Percentiles rank a stretch among this genome's conserved stretches.
These are phyloP conservation scores for Kwoniella dendrophila DNA, from an alignment of 768 basidiomycete species.

Conservation along the genomic window DNA sequence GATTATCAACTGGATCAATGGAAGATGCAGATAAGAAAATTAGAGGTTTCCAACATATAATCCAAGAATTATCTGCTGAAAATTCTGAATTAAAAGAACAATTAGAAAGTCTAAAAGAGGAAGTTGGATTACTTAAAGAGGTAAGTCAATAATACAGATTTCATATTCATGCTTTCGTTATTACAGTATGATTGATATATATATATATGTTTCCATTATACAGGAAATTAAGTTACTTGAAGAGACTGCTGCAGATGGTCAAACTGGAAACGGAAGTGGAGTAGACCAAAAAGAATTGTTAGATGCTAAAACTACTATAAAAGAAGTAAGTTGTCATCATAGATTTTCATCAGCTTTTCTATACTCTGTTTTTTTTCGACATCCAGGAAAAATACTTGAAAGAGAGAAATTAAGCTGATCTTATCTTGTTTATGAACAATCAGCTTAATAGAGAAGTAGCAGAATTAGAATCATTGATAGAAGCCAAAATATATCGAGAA, in stretches of 20 bases:
- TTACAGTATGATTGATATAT: too few relatives aligned
- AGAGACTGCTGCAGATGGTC: constrained; percentile 58
- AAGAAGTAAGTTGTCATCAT: constrained; percentile 34
- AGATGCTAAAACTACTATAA: constrained; percentile 39
- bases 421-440: neutral
- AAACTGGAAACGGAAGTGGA: constrained; percentile 42
- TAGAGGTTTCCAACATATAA: constrained; percentile 64
- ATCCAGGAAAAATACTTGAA: neutral
- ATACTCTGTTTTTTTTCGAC: neutral
- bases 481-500: constrained; percentile 72
- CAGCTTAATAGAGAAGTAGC: constrained; percentile 89
- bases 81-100: constrained; percentile 66
- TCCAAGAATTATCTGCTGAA: constrained; percentile 85
- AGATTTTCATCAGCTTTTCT: neutral
- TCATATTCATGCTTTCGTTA: too few relatives aligned
- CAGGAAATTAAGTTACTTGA: constrained; percentile 79
- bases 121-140: constrained; percentile 75
- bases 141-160: constrained; percentile 57
- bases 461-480: constrained; percentile 89
- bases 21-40: constrained; percentile 45
- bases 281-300: constrained; percentile 60
- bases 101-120: constrained; percentile 72
- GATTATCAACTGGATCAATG: constrained; percentile 38
- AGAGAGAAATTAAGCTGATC: neutral
- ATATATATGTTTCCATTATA: too few relatives aligned